A percentile compares a stretch with the other conserved stretches of the same genome.
Conservation (phyloP, 208 protist genomes). For the Wallacemonas sp. region DNA sequence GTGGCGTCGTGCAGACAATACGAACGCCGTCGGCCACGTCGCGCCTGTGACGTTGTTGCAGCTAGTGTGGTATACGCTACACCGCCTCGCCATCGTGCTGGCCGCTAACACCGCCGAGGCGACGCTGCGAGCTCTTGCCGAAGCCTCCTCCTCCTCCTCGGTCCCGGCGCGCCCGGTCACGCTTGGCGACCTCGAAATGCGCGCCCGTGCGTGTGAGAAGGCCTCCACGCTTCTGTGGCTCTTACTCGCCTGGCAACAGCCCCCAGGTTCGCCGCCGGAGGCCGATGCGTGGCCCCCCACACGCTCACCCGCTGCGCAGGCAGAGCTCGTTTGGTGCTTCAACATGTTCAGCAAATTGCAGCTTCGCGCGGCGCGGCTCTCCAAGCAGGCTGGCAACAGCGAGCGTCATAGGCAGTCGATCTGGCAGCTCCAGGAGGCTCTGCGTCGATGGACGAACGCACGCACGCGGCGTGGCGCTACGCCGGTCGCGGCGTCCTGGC, state of each 20-base stretch:
- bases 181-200: background rate
- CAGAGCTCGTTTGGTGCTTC: slow-evolving; percentile 37
- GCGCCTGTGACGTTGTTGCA: slow-evolving; percentile 33
- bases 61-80: slow-evolving; percentile 41
- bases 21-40: background rate
- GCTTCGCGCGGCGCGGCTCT: slow-evolving; percentile 34
- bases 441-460: background rate
- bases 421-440: slow-evolving; percentile 8
- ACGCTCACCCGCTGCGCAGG: slow-evolving; percentile 9
- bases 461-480: background rate
- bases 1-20: slow-evolving; percentile 6
- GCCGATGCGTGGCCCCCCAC: background rate
- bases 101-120: slow-evolving; percentile 40
- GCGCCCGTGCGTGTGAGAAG: slow-evolving; percentile 24
- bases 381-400: slow-evolving; percentile 17
- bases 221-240: slow-evolving; percentile 20
- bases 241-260: slow-evolving; percentile 33
- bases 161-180: background rate
- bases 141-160: background rate
- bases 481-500: background rate
- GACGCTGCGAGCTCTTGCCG: background rate
- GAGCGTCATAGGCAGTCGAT: background rate
- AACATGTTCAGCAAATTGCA: slow-evolving; percentile 39
- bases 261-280: slow-evolving; percentile 12
- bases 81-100: slow-evolving; percentile 37